Conservation (phyloP, 345 rosid genomes). For the Hibiscus syriacus region DNA sequence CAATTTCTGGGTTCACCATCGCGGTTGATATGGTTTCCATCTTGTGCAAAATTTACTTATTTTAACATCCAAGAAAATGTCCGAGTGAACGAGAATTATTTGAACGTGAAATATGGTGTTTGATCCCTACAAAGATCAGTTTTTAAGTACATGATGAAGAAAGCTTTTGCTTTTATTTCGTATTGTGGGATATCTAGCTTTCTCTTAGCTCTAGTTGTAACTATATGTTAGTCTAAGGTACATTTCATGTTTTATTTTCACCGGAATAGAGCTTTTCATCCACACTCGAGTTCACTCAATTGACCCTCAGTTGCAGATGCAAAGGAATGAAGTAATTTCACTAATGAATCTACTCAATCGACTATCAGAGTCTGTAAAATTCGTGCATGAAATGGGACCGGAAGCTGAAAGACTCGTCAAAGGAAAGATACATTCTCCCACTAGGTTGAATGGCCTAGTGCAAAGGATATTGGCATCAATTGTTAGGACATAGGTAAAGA, state of each 20-base stretch:
- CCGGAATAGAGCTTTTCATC: not conserved
- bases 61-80: no score
- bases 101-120: no score
- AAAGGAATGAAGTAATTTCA: conserved; percentile 18
- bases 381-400: conserved; percentile 15
- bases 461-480: not conserved
- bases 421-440: conserved; percentile 2
- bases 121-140: not conserved
- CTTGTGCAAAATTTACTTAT: not conserved
- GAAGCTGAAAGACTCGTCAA: not conserved
- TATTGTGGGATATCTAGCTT: not conserved
- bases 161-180: no score
- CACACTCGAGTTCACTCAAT: not conserved
- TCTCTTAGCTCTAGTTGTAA: no score
- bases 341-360: conserved; percentile 16
- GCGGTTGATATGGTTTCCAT: not conserved
- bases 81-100: no score
- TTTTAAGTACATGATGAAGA: not conserved
- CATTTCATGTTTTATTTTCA: not conserved
- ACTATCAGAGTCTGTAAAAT: conserved; percentile 12
- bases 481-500: conserved; percentile 4
- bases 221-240: no score
- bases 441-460: not conserved
- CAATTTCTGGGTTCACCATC: not conserved
- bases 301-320: conserved; percentile 11